phyloP scores from a whole-genome alignment of 2,329 filamentous ascomycete genomes.

The Phaeosphaeria sp. region DNA sequence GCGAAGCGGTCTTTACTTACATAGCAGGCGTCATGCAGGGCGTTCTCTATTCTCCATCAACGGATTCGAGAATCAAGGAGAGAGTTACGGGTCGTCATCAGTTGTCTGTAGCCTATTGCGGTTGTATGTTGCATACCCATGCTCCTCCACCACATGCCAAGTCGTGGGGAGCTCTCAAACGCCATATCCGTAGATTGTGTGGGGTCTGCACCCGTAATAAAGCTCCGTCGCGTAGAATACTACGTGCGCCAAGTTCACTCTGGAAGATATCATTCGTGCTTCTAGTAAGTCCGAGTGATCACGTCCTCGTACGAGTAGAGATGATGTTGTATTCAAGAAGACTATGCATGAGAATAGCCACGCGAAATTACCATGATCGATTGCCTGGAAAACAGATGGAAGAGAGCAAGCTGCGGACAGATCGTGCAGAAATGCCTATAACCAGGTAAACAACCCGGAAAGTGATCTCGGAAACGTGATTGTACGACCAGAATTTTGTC shows the following conservation, averaged over 20 bases:
- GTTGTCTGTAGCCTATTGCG: background rate
- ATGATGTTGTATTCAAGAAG: background rate
- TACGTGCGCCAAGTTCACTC: background rate
- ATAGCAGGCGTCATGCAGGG: background rate
- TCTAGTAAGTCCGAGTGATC: background rate
- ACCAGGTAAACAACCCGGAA: constrained; percentile 15
- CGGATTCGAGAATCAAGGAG: no score
- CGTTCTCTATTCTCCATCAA: no score
- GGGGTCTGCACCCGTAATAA: constrained; percentile 1
- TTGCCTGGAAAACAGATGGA: background rate
- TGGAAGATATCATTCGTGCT: constrained; percentile 3
- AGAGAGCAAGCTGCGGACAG: background rate
- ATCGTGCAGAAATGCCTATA: background rate
- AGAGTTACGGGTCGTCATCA: constrained; percentile 2
- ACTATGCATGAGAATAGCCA: constrained; percentile 3
- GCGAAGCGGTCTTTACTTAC: background rate
- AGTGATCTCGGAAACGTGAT: constrained; percentile 3
- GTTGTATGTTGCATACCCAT: background rate
- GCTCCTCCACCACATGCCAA: constrained; percentile 20
- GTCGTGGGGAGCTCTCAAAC: constrained; percentile 14
- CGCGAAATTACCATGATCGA: background rate
- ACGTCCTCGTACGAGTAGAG: background rate
- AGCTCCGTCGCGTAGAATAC: background rate
- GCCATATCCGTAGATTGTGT: constrained; percentile 14
- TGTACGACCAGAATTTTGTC: constrained; percentile 6